Conservation (phyloP, 2,329 filamentous ascomycete species). For the Xylaria polymorpha region DNA sequence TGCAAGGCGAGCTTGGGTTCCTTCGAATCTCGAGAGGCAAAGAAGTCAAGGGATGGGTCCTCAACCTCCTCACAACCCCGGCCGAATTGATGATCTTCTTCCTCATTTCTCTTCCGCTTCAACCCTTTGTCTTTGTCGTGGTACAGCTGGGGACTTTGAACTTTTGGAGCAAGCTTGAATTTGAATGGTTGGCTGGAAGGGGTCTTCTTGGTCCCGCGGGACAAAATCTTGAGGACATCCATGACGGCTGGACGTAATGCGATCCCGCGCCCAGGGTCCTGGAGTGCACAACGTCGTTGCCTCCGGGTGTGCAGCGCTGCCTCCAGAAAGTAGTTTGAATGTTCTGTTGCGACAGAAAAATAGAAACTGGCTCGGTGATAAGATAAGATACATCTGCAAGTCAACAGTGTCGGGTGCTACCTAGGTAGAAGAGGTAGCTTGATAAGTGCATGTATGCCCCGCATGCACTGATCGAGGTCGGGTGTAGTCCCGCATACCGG, state of each 20-base stretch:
- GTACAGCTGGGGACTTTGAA: constrained; percentile 74
- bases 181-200: constrained; percentile 53
- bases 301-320: not conserved
- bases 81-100: constrained; percentile 46
- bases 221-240: constrained; percentile 80
- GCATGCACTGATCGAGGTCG: not conserved
- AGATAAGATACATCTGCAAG: constrained; percentile 27
- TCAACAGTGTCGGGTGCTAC: no score
- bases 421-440: not conserved
- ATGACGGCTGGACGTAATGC: constrained; percentile 53
- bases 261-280: not conserved
- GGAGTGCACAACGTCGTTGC: not conserved
- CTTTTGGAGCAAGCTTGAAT: constrained; percentile 53
- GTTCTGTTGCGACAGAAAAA: constrained; percentile 25
- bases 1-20: constrained; percentile 46
- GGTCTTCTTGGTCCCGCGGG: constrained; percentile 73
- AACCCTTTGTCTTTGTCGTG: constrained; percentile 70
- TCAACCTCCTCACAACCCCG: constrained; percentile 51
- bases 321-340: not conserved
- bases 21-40: constrained; percentile 60
- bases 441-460: constrained; percentile 5
- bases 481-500: not conserved
- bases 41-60: constrained; percentile 64
- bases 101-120: constrained; percentile 67
- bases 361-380: constrained; percentile 23